Conservation (phyloP, 164 flowering plant species). For the Akebia trifoliata region DNA sequence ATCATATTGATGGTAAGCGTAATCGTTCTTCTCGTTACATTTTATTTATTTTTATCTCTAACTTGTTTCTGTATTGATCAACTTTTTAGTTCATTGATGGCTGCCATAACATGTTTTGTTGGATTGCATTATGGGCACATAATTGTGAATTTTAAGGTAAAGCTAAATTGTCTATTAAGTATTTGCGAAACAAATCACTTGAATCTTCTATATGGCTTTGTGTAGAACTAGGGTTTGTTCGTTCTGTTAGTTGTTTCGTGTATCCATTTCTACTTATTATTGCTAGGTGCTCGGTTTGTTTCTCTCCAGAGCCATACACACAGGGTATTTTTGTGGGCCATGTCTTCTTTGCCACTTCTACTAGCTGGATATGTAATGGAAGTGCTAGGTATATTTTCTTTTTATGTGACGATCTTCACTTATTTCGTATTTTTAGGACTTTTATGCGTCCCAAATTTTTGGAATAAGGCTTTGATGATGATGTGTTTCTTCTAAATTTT, state of each 20-base stretch:
- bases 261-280: conserved; percentile 1
- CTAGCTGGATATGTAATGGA: conserved; percentile 39
- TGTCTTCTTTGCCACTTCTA: conserved; percentile 42
- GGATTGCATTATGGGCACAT: conserved; percentile 77
- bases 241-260: neutral
- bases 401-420: no score
- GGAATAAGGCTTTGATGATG: no score
- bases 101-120: conserved; percentile 60
- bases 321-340: conserved; percentile 44
- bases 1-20: no score
- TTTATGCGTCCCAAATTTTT: no score
- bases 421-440: no score
- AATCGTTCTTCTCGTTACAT: neutral
- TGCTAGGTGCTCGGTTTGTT: conserved; percentile 8
- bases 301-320: conserved; percentile 38
- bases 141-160: conserved; percentile 54
- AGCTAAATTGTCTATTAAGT: neutral
- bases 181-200: neutral
- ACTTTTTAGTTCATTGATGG: conserved; percentile 61
- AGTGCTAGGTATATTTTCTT: conserved; percentile 37
- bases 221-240: neutral
- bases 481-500: no score
- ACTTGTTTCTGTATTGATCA: conserved; percentile 13
- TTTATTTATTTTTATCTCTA: neutral
- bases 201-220: neutral